Conservation (phyloP, 176 grass and related monocot genomes). For the Triticum urartu region DNA sequence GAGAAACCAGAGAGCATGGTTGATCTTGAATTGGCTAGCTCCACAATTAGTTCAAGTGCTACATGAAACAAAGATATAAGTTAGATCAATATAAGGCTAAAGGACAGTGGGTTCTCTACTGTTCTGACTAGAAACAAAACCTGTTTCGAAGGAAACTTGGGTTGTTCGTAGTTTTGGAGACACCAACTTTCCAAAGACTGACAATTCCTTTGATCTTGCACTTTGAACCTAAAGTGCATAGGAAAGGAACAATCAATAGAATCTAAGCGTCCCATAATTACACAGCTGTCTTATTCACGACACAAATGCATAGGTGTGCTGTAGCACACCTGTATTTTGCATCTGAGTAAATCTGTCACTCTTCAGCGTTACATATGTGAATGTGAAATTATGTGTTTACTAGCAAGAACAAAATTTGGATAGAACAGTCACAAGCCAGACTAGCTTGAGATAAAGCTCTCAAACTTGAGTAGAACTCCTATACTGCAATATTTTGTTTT, state of each 20-base stretch:
- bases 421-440: not conserved
- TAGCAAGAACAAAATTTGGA: not conserved
- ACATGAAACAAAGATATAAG: constrained; percentile 38
- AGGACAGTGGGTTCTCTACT: too few species aligned
- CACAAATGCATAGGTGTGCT: not conserved
- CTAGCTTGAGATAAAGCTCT: not conserved
- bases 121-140: constrained; percentile 25
- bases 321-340: too few species aligned
- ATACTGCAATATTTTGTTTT: too few species aligned
- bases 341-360: not conserved
- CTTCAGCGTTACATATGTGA: not conserved
- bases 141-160: constrained; percentile 84
- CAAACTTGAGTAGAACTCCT: too few species aligned
- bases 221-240: constrained; percentile 50
- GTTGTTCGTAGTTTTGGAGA: constrained; percentile 77
- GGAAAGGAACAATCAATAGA: not conserved
- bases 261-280: not conserved
- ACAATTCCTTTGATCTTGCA: constrained; percentile 73
- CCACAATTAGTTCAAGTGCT: constrained; percentile 67
- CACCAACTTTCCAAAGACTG: constrained; percentile 66
- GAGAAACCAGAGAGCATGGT: constrained; percentile 50
- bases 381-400: not conserved
- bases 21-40: constrained; percentile 60
- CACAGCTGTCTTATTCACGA: not conserved
- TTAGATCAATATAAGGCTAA: constrained; percentile 9